phyloP scores from a whole-genome alignment of 768 basidiomycete species.

The Artomyces pyxidatus region DNA sequence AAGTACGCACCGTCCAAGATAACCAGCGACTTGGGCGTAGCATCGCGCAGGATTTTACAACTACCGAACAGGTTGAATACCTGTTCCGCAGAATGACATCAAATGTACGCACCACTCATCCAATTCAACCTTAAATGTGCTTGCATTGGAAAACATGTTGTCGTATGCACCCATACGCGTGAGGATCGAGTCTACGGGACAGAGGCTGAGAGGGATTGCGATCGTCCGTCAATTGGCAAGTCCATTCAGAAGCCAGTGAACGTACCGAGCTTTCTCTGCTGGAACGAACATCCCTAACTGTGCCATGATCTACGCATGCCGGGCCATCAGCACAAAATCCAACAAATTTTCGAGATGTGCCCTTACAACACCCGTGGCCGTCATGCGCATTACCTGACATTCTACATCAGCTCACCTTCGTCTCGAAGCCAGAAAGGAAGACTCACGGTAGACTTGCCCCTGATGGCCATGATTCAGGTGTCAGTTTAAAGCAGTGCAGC shows the following conservation, averaged over 20 bases:
- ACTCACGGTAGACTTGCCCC: slow-evolving; percentile 72
- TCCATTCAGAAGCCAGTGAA: neutral
- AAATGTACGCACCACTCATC: slow-evolving; percentile 91
- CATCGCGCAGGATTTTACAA: slow-evolving; percentile 89
- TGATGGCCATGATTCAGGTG: slow-evolving; percentile 21
- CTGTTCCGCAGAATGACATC: too few relatives aligned
- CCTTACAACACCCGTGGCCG: slow-evolving; percentile 80
- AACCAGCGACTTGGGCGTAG: slow-evolving; percentile 89
- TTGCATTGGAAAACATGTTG: slow-evolving; percentile 90
- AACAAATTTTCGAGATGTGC: too few relatives aligned
- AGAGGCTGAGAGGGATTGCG: slow-evolving; percentile 41
- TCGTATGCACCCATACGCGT: slow-evolving; percentile 99
- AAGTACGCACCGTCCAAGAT: slow-evolving; percentile 79
- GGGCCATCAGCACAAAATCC: neutral
- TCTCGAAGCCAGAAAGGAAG: neutral
- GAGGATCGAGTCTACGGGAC: slow-evolving; percentile 85
- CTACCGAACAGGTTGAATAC: slow-evolving; percentile 30
- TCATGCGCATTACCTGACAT: slow-evolving; percentile 82
- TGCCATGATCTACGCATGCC: slow-evolving; percentile 63
- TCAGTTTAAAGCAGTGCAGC: too few relatives aligned
- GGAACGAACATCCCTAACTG: slow-evolving; percentile 96
- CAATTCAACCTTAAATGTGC: slow-evolving; percentile 97
- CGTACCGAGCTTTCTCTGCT: slow-evolving; percentile 68
- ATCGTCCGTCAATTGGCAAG: slow-evolving; percentile 2
- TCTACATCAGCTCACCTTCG: neutral